Percentiles rank a stretch among this genome's conserved stretches.
phyloP scores from a whole-genome alignment of 1,284 basidiomycete genomes.

The Flammula alnicola region DNA sequence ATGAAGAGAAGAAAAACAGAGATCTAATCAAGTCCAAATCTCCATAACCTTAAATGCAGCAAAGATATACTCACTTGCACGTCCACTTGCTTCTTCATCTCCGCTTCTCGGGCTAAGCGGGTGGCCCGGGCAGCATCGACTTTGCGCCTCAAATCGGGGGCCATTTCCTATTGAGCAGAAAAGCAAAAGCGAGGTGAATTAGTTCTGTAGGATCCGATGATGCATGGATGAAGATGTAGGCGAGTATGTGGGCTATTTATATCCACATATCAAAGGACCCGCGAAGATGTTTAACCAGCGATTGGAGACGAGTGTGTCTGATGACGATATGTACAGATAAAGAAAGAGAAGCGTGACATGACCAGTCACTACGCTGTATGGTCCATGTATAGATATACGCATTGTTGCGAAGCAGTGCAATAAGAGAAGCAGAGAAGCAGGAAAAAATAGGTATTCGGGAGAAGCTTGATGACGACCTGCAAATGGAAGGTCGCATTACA shows the following conservation, averaged over 20 bases:
- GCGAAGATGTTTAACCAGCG: too few species aligned
- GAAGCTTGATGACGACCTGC: slow-evolving; percentile 18
- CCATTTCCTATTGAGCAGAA: slow-evolving; percentile 52
- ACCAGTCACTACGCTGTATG: background rate
- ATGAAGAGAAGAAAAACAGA: background rate
- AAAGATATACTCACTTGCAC: slow-evolving; percentile 52
- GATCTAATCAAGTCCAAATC: slow-evolving; percentile 1
- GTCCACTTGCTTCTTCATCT: slow-evolving; percentile 54
- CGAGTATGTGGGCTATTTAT: slow-evolving; percentile 10
- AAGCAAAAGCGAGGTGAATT: slow-evolving; percentile 10
- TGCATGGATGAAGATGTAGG: slow-evolving; percentile 13
- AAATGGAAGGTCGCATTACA: slow-evolving; percentile 10
- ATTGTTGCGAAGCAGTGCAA: background rate
- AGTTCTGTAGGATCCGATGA: slow-evolving; percentile 17
- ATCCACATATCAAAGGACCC: too few species aligned
- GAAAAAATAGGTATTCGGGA: slow-evolving; percentile 2
- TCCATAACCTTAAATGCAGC: slow-evolving; percentile 2
- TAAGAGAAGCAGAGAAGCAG: background rate
- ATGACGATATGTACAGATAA: too few species aligned
- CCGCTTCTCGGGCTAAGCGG: slow-evolving; percentile 59
- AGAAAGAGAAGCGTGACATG: slow-evolving; percentile 11
- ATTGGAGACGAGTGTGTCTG: too few species aligned
- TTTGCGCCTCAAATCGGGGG: slow-evolving; percentile 68
- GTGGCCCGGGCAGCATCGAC: slow-evolving; percentile 67
- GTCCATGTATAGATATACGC: slow-evolving; percentile 10